These are phyloP conservation scores for Sporothrix brasiliensis DNA, from an alignment of 2,329 filamentous ascomycete genomes.

Conservation along the genomic window DNA sequence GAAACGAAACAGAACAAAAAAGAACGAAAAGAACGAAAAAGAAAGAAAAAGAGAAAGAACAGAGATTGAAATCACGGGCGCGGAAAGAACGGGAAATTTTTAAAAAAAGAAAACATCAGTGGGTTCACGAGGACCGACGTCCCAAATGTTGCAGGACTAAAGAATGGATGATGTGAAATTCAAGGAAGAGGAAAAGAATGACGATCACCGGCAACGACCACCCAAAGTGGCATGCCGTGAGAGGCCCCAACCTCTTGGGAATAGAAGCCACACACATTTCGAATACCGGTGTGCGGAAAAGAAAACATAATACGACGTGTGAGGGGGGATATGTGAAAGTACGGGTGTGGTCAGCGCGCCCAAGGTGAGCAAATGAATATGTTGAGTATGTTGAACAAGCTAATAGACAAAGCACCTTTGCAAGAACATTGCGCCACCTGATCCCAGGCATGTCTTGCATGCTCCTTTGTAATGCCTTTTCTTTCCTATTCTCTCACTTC, in stretches of 20 bases:
- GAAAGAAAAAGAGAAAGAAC: background rate
- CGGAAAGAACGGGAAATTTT: background rate
- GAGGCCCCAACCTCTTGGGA: background rate
- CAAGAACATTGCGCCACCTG: background rate
- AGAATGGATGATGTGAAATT: background rate
- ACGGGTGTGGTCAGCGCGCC: too few relatives aligned
- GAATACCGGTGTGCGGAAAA: slow-evolving; percentile 17
- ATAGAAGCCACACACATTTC: background rate
- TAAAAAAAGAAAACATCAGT: too few relatives aligned
- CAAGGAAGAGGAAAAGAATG: background rate
- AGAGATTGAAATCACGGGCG: background rate
- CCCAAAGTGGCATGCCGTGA: slow-evolving; percentile 18
- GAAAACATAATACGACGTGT: background rate
- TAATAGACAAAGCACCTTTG: background rate
- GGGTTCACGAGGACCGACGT: background rate
- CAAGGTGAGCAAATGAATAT: too few relatives aligned
- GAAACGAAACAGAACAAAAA: slow-evolving; percentile 5
- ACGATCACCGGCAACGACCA: slow-evolving; percentile 2
- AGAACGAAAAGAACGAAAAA: background rate
- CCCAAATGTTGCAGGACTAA: background rate
- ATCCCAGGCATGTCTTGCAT: background rate
- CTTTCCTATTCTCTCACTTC: background rate
- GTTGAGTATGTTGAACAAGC: background rate
- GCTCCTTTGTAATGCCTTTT: background rate
- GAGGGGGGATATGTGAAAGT: too few relatives aligned